Base-by-base conservation (phyloP, 2,329 filamentous ascomycete genomes). In the Aspergillus unguis region DNA sequence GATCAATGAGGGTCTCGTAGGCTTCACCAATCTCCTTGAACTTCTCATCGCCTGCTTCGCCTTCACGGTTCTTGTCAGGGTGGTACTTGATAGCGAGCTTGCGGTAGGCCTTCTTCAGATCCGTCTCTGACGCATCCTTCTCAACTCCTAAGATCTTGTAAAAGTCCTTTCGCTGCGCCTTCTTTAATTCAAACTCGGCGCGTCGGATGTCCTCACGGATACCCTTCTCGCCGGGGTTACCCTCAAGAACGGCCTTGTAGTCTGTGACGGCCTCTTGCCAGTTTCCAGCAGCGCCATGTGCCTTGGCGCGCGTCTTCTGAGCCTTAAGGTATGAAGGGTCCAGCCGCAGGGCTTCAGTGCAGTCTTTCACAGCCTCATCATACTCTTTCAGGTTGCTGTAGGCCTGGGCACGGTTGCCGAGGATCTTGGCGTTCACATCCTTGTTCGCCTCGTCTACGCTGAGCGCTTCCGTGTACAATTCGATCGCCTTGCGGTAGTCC, bases 21-120 rank as follows among this genome's bases (percentile, higher is more conserved):
- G 92, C 92, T 78, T 99, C 94, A 65, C 91, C 89, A 70, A 96
- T 88, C 70, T 99, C 94, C 82, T 99, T 97, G 82, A 99, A 99
- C 67, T 89, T 86, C 65, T 91, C 92, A 57, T 94, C 94, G 47
- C 84, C 80, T 53, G 85, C 82, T 64, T 96, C 89, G 57, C 87
- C 89, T 55, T 75, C 69, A 1, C 87, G 90, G 75, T 97, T 99
- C 84, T 99, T 99, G 77, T 99, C 94, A 2, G 94, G 94, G 72
- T 99, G 94, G 70, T 96, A 88, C 59, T 92, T 80, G 62, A 99
- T 92, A 52, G 94, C 94, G 67, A 96, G 81, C 74, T 94, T 96
- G 60, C 92, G 85, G 78, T 99, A 99, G 1, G 92, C 94, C 77
- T 92, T 92, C 81, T 97, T 99, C 78, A 99, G 94, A 50, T 94